phyloP scores from a whole-genome alignment of 768 basidiomycete genomes.

The Russula virescens region DNA sequence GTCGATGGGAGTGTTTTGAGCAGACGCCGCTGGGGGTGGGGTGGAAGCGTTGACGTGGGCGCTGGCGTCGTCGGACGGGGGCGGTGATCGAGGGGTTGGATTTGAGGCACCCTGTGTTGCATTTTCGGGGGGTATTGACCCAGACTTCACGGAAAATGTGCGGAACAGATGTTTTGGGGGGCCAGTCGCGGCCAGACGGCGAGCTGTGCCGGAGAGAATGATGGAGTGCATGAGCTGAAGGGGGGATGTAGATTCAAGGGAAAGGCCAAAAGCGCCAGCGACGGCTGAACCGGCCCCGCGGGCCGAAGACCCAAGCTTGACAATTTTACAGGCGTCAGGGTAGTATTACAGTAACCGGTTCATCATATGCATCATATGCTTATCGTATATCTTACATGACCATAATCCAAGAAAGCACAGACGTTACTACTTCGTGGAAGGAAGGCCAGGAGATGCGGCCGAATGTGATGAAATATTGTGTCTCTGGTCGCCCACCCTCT shows the following conservation, averaged over 20 bases:
- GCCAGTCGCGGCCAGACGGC: neutral
- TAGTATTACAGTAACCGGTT: too few relatives aligned
- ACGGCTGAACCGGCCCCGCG: too few relatives aligned
- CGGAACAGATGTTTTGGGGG: neutral
- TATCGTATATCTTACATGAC: too few relatives aligned
- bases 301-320: too few relatives aligned
- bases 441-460: too few relatives aligned
- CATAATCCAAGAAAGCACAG: too few relatives aligned
- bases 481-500: too few relatives aligned
- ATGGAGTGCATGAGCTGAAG: constrained; percentile 8
- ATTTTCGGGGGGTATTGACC: constrained; percentile 5
- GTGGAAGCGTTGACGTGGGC: neutral
- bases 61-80: neutral
- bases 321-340: too few relatives aligned
- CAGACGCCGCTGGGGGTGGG: neutral
- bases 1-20: neutral
- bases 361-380: too few relatives aligned
- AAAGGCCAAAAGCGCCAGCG: neutral
- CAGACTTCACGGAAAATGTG: neutral
- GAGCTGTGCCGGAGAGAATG: constrained; percentile 11
- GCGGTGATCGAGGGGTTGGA: neutral
- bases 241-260: neutral
- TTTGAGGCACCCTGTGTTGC: neutral
- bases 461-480: too few relatives aligned
- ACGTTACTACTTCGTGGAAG: too few relatives aligned